Evolutionary conservation across 2,329 filamentous ascomycete genomes (phyloP), one percentile per base, ranked within the genome.

Genomic region (Rutstroemia sp.): DNA sequence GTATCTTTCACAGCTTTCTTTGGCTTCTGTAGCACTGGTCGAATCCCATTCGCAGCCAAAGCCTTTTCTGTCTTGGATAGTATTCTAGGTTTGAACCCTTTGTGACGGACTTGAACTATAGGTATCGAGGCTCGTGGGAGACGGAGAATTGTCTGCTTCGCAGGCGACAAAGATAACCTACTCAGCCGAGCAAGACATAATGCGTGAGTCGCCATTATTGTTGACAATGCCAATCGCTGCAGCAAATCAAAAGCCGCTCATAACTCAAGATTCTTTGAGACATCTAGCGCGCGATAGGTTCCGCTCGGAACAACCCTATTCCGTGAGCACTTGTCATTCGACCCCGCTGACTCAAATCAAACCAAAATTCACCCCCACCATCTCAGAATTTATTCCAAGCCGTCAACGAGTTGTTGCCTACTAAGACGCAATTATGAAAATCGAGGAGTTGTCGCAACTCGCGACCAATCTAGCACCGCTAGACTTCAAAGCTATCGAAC

Each of bases 401-500:
- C 27, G 16, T 12, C 19, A 56, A 50, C 18, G 7, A 52, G 27
- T 44, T 52, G 27, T 42, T 34, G 34, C 25, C 50, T 47, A 54
- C 18, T 19, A 21, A 44, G 41, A 23, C 18, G 25, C 23, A 42
- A 54, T 49, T 54, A 83, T 83, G 81, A 82, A 82, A 73, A 69
- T 73, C 62, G 77, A 80, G 65, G 79, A 82, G 70, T 74, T 83
- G 62, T 72, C 76, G 59, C 71, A 75, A 56, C 71, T 83, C 50
- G 73, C 77, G 59, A 72, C 72, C 66, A 75, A 75, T 64, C 74
- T 84, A 59, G 72, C 74, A 58, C 78, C 77, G 41, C 74, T 81
- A 54, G 90, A 96, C 73, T 94, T 95, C 75, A 95, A 94, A 75
- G 77, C 86, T 58, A 84, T 92, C 62, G 89, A 94, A 69, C 80